These are phyloP conservation scores for Echites panduratus DNA, from an alignment of 257 asterid genomes.

Conservation along the genomic window DNA sequence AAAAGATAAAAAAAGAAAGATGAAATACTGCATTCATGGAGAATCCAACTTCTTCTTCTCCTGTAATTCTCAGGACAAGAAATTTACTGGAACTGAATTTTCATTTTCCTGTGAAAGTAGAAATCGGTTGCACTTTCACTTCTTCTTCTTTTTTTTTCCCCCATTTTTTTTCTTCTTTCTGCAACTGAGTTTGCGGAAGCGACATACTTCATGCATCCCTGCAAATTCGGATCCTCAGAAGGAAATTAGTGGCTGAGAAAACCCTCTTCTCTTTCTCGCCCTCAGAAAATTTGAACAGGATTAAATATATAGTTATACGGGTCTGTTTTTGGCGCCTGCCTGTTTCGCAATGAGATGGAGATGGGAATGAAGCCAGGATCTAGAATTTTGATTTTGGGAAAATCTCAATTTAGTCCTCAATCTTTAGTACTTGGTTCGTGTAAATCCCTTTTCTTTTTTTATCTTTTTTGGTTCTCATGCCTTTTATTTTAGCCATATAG, in stretches of 20 bases:
- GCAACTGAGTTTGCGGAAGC: slow-evolving; percentile 18
- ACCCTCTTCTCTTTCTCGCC: slow-evolving; percentile 4
- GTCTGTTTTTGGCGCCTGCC: slow-evolving; percentile 1
- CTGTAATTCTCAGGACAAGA: background rate
- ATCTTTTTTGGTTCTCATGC: background rate
- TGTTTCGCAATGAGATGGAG: background rate
- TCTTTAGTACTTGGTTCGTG: too few relatives aligned
- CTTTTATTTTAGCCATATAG: too few relatives aligned
- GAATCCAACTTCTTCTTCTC: background rate
- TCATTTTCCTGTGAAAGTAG: background rate
- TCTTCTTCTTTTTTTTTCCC: background rate
- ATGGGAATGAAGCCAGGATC: background rate
- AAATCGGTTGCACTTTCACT: background rate
- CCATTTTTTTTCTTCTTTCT: slow-evolving; percentile 6
- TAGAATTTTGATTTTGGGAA: background rate
- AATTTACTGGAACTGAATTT: background rate
- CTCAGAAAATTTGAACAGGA: background rate
- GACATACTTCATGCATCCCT: slow-evolving; percentile 31
- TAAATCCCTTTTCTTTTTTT: background rate
- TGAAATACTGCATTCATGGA: background rate
- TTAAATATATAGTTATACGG: background rate
- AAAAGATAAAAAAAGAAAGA: background rate
- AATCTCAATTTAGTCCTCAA: too few relatives aligned
- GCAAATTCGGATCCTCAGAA: slow-evolving; percentile 52
- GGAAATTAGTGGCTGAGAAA: slow-evolving; percentile 47